Evolutionary conservation across 768 basidiomycete genomes (phyloP).

Genomic region (Daedalea quercina): DNA sequence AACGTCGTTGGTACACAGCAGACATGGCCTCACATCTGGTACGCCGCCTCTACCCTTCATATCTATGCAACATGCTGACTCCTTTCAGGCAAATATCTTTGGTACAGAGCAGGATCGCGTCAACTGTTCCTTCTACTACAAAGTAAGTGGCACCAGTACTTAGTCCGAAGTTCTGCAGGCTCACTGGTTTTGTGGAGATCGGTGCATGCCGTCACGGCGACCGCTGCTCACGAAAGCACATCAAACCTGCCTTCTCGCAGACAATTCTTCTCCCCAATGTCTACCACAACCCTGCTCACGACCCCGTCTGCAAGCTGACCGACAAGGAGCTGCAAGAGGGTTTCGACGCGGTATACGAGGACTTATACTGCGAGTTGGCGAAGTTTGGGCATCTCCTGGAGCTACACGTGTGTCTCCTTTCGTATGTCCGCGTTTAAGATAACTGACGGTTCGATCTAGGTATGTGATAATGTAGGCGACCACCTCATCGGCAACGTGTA

Average conservation of each 20-base stretch:
- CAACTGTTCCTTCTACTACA: conserved; percentile 99
- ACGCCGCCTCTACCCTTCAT: conserved; percentile 19
- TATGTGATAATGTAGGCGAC: conserved; percentile 99
- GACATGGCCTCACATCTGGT: conserved; percentile 76
- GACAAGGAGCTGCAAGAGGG: conserved; percentile 88
- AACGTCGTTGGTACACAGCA: neutral
- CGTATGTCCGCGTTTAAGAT: neutral
- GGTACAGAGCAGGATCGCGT: conserved; percentile 93
- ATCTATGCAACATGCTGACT: neutral
- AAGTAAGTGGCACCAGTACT: conserved; percentile 41
- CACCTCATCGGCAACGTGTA: conserved; percentile 98
- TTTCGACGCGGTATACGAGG: conserved; percentile 92
- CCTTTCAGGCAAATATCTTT: conserved; percentile 82
- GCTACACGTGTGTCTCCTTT: conserved; percentile 65
- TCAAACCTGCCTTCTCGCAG: conserved; percentile 95
- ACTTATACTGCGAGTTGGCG: conserved; percentile 88
- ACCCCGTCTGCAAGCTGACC: conserved; percentile 80
- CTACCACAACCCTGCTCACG: conserved; percentile 96
- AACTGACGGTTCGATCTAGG: conserved; percentile 33
- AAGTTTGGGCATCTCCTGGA: conserved; percentile 96
- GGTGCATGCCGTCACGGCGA: conserved; percentile 98
- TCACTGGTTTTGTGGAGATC: conserved; percentile 49
- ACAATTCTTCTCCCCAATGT: conserved; percentile 96
- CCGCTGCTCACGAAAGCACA: conserved; percentile 96
- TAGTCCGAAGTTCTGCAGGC: conserved; percentile 1